Conservation (phyloP, 177 flowering plant species). For the Tripterygium wilfordii region DNA sequence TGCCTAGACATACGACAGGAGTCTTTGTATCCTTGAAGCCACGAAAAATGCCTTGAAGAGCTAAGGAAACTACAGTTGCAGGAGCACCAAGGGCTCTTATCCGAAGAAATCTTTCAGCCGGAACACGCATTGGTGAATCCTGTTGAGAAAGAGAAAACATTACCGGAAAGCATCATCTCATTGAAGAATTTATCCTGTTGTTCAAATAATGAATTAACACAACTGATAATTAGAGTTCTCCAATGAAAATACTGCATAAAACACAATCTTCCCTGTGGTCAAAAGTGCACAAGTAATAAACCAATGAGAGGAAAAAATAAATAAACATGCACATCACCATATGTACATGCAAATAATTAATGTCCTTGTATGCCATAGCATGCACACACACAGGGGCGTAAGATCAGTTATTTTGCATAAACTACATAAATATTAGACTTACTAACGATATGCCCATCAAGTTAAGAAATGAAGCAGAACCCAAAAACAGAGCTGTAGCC, state of each 20-base stretch:
- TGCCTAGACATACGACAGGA: constrained; percentile 85
- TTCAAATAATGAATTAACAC: not conserved
- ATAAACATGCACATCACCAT: too few species aligned
- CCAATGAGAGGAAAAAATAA: too few species aligned
- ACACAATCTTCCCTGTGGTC: too few species aligned
- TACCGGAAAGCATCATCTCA: not conserved
- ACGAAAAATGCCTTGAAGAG: constrained; percentile 90
- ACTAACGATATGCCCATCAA: constrained; percentile 82
- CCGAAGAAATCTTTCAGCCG: constrained; percentile 67
- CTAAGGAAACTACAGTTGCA: constrained; percentile 85
- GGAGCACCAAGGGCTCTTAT: constrained; percentile 96
- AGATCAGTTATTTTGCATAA: too few species aligned
- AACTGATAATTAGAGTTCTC: not conserved
- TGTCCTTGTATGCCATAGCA: too few species aligned
- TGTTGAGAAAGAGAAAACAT: constrained; percentile 29
- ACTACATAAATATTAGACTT: constrained; percentile 18
- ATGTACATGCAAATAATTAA: too few species aligned
- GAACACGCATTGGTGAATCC: constrained; percentile 73
- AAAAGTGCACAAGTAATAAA: too few species aligned
- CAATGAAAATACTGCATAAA: too few species aligned
- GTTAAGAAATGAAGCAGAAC: constrained; percentile 72
- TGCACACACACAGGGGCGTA: too few species aligned
- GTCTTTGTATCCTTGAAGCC: constrained; percentile 97
- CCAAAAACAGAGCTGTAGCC: constrained; percentile 71
- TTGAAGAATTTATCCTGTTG: not conserved